Percentiles rank a stretch among this genome's conserved stretches.
These are phyloP conservation scores for Coemansia asiatica DNA, from an alignment of 192 early-diverging fungal species.

Conservation along the genomic window DNA sequence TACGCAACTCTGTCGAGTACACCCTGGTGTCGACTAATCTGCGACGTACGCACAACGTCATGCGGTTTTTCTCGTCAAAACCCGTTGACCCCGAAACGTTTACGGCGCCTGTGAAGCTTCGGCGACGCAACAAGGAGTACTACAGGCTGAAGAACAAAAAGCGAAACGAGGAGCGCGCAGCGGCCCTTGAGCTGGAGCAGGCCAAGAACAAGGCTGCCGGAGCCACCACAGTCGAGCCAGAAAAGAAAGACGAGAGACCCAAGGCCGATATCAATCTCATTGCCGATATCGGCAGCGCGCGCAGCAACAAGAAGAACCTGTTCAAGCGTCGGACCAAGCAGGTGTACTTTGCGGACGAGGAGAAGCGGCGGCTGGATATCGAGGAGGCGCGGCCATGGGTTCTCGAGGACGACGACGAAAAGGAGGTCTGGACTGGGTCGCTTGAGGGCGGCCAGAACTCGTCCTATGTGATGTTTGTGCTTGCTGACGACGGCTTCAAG, in stretches of 20 bases:
- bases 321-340: constrained; percentile 83
- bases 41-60: constrained; percentile 62
- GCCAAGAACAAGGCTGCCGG: constrained; percentile 18
- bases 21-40: constrained; percentile 61
- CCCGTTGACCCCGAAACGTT: constrained; percentile 58
- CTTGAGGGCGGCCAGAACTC: constrained; percentile 72
- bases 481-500: constrained; percentile 72
- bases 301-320: constrained; percentile 72
- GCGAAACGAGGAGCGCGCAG: constrained; percentile 50
- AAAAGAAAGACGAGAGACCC: constrained; percentile 27
- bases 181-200: constrained; percentile 30
- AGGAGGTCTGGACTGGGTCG: constrained; percentile 65
- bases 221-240: neutral
- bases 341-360: constrained; percentile 72
- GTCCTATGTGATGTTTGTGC: constrained; percentile 71
- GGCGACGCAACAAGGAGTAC: constrained; percentile 40
- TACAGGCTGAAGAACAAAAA: constrained; percentile 47
- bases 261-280: constrained; percentile 63
- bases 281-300: constrained; percentile 73
- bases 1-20: constrained; percentile 56
- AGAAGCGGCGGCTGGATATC: constrained; percentile 67
- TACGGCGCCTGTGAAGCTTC: constrained; percentile 57
- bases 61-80: constrained; percentile 64
- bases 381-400: constrained; percentile 78
- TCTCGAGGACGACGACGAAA: constrained; percentile 70